Conservation (phyloP, 2,329 filamentous ascomycete species). For the Orbilia javanica region DNA sequence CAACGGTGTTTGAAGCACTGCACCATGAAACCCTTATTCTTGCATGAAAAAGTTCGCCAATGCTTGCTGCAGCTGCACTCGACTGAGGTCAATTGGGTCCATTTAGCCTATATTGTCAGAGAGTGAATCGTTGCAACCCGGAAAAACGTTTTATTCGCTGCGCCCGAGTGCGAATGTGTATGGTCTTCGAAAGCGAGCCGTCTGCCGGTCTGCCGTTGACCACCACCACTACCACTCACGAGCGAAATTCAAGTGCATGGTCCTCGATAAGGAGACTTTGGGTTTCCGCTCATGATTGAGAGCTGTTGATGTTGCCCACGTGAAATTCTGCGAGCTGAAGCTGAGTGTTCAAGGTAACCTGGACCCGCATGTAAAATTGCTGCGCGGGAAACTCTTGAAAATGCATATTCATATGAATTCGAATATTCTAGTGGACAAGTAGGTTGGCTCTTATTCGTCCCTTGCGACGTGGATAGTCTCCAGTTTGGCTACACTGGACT, state of each 20-base stretch:
- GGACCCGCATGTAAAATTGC: not conserved
- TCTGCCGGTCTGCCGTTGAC: slow-evolving; percentile 4
- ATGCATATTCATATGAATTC: too few species aligned
- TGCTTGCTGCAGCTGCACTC: not conserved
- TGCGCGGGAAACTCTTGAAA: not conserved
- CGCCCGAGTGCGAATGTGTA: not conserved
- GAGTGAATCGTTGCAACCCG: slow-evolving; percentile 11
- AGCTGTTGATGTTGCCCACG: slow-evolving; percentile 15
- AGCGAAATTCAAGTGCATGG: slow-evolving; percentile 35
- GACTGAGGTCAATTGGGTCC: not conserved
- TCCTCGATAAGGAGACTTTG: slow-evolving; percentile 13
- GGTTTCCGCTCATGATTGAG: not conserved
- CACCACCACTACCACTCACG: slow-evolving; percentile 2
- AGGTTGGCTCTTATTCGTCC: not conserved
- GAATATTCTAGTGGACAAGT: not conserved
- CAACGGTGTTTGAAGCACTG: not conserved
- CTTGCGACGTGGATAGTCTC: not conserved
- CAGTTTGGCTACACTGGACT: not conserved
- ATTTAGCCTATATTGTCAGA: slow-evolving; percentile 42
- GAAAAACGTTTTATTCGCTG: slow-evolving; percentile 49
- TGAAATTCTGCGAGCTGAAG: not conserved
- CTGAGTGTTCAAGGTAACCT: not conserved
- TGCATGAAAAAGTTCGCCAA: slow-evolving; percentile 12
- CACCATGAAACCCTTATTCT: slow-evolving; percentile 15
- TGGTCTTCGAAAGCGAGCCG: not conserved